Percentiles rank a stretch among this genome's conserved stretches.
Evolutionary conservation across 2,329 filamentous ascomycete genomes (phyloP).

Genomic region (Botryotinia narcissicola): DNA sequence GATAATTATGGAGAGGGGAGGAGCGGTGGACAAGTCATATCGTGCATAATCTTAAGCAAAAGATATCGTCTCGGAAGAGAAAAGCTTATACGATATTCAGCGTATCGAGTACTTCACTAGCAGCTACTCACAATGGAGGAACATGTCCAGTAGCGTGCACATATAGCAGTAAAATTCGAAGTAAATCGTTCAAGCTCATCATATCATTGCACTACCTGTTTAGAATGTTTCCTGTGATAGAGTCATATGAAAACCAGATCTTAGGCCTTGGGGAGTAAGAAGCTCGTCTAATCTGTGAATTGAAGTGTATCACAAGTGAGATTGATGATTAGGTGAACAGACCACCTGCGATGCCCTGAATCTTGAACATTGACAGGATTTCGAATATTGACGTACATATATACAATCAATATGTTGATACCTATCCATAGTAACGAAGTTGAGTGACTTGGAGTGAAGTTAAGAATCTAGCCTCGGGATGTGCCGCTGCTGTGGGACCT

Average conservation of each 20-base stretch:
- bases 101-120: neutral
- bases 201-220: neutral
- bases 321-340: neutral
- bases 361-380: neutral
- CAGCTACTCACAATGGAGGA: neutral
- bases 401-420: neutral
- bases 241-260: neutral
- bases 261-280: neutral
- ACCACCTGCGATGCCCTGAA: no score
- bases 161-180: neutral
- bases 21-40: neutral
- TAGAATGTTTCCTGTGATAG: neutral
- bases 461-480: conserved; percentile 10
- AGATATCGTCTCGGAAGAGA: neutral
- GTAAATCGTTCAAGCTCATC: neutral
- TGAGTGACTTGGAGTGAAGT: conserved; percentile 1
- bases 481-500: neutral
- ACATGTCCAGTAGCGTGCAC: neutral
- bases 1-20: neutral
- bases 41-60: neutral
- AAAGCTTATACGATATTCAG: neutral
- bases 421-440: neutral
- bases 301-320: neutral
- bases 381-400: no score
- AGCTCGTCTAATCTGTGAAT: neutral